Conservation (phyloP, 176 grass and related monocot species). For the Stipa capillata region DNA sequence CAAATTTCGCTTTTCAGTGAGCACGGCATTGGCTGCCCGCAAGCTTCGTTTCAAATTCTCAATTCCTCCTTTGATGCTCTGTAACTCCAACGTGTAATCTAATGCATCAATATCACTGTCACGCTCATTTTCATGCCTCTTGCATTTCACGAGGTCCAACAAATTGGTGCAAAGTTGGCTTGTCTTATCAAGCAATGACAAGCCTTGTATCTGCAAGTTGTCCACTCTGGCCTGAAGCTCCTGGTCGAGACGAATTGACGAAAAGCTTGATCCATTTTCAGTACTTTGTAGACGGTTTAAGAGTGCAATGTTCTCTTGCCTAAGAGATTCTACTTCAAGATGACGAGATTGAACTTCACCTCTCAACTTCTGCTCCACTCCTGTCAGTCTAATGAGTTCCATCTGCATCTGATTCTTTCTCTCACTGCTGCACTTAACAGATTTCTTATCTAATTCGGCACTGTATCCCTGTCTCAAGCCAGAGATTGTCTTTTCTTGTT, state of each 20-base stretch:
- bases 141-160: slow-evolving; percentile 45
- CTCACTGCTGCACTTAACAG: slow-evolving; percentile 13
- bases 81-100: slow-evolving; percentile 56
- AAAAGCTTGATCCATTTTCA: slow-evolving; percentile 35
- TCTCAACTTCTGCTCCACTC: slow-evolving; percentile 79
- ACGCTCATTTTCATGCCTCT: slow-evolving; percentile 29
- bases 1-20: slow-evolving; percentile 47
- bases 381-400: slow-evolving; percentile 66
- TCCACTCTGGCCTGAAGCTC: slow-evolving; percentile 55
- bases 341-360: slow-evolving; percentile 52
- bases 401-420: slow-evolving; percentile 38
- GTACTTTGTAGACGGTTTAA: slow-evolving; percentile 53
- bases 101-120: slow-evolving; percentile 23
- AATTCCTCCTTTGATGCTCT: slow-evolving; percentile 61
- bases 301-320: slow-evolving; percentile 69
- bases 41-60: slow-evolving; percentile 67
- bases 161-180: slow-evolving; percentile 46
- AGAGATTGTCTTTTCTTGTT: slow-evolving; percentile 78
- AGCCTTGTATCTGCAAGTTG: slow-evolving; percentile 52
- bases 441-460: slow-evolving; percentile 41
- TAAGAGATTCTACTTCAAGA: slow-evolving; percentile 65
- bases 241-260: slow-evolving; percentile 45
- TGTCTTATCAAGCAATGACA: slow-evolving; percentile 63
- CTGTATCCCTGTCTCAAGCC: slow-evolving; percentile 46
- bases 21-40: slow-evolving; percentile 21